These are phyloP conservation scores for Fusarium tuaranense DNA, from an alignment of 2,329 filamentous ascomycete genomes.

Conservation along the genomic window DNA sequence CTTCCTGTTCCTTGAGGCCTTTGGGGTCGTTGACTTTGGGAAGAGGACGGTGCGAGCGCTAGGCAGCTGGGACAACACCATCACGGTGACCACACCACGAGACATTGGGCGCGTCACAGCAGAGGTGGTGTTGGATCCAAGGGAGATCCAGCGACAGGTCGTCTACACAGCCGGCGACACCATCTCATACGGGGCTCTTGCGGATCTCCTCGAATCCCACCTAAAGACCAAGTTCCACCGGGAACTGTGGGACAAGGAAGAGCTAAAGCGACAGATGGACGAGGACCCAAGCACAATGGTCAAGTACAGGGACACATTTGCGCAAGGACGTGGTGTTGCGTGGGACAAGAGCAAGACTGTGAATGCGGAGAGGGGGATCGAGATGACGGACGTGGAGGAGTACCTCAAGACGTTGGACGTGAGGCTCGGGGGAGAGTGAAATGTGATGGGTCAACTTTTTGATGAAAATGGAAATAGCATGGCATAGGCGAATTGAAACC, in stretches of 20 bases:
- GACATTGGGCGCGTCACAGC: constrained; percentile 74
- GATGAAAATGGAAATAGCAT: neutral
- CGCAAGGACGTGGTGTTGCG: constrained; percentile 66
- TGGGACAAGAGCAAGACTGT: constrained; percentile 68
- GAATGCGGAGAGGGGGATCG: constrained; percentile 62
- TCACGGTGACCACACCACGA: constrained; percentile 71
- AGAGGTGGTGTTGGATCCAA: constrained; percentile 62
- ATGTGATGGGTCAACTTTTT: neutral
- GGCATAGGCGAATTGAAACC: neutral
- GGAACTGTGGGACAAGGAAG: constrained; percentile 61
- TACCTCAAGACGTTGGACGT: constrained; percentile 48
- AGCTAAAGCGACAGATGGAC: constrained; percentile 58
- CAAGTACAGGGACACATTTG: constrained; percentile 74
- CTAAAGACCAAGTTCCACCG: constrained; percentile 55
- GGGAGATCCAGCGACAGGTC: constrained; percentile 53
- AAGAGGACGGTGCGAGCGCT: constrained; percentile 62
- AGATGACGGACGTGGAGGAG: constrained; percentile 55
- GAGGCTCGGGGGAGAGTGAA: constrained; percentile 18
- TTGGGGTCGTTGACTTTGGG: constrained; percentile 70
- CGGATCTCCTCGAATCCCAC: constrained; percentile 62
- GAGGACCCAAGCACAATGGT: constrained; percentile 62
- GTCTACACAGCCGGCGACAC: constrained; percentile 73
- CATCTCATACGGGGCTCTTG: constrained; percentile 66
- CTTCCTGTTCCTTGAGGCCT: constrained; percentile 73
- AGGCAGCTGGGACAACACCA: constrained; percentile 69